These are phyloP conservation scores for Chlorophyllum brunneum DNA, from an alignment of 768 basidiomycete genomes.

Conservation along the genomic window DNA sequence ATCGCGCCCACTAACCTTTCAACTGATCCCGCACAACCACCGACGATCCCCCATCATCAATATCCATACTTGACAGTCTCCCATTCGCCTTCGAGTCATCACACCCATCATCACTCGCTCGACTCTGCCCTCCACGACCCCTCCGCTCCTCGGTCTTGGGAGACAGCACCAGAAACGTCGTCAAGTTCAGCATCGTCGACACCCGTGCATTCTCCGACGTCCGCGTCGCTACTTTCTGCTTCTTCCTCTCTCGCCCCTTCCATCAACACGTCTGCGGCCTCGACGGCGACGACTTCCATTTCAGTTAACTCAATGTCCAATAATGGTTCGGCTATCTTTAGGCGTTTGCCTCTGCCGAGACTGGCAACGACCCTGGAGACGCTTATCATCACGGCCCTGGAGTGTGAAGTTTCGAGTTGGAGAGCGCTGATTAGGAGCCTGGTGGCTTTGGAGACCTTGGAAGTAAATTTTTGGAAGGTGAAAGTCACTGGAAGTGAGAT, in stretches of 20 bases:
- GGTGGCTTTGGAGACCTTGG: constrained; percentile 31
- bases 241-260: not conserved
- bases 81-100: not conserved
- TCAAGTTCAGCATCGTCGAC: constrained; percentile 1
- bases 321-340: not conserved
- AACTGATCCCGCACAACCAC: constrained; percentile 2
- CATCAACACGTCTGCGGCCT: not conserved
- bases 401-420: constrained; percentile 34
- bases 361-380: constrained; percentile 23
- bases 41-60: constrained; percentile 2
- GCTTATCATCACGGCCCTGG: constrained; percentile 38
- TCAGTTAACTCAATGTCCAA: constrained; percentile 3
- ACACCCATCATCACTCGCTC: not conserved
- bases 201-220: constrained; percentile 3
- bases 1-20: constrained; percentile 21
- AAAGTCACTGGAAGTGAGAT: constrained; percentile 25
- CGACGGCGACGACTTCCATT: constrained; percentile 3
- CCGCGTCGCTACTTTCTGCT: not conserved
- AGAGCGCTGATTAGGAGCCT: constrained; percentile 31
- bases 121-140: not conserved
- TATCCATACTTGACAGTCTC: not conserved
- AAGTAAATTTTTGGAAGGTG: constrained; percentile 39
- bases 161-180: not conserved
- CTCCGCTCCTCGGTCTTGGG: constrained; percentile 1
- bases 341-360: constrained; percentile 5